A percentile compares a stretch with the other conserved stretches of the same genome.
Conservation (phyloP, 208 protist genomes). For the Leishmania turanica region DNA sequence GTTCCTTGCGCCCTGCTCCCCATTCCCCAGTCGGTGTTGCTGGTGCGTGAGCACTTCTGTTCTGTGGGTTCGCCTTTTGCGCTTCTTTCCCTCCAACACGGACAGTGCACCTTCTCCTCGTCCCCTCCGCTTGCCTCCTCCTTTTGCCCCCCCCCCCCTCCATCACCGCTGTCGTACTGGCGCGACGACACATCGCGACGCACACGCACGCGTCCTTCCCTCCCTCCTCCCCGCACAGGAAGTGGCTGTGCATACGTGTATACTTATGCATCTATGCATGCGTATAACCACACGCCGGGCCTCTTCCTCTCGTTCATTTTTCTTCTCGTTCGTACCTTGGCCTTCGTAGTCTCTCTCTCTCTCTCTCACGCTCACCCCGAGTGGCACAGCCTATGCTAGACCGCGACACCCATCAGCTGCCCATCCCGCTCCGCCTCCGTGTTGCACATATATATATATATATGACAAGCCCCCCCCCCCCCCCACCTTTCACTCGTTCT, state of each 20-base stretch:
- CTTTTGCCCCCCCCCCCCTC: background rate
- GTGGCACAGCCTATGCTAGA: background rate
- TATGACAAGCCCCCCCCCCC: no score
- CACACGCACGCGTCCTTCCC: background rate
- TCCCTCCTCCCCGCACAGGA: background rate
- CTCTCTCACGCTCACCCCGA: background rate
- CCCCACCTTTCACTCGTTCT: background rate
- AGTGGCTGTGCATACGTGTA: background rate
- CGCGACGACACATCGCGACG: background rate
- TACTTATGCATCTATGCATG: background rate
- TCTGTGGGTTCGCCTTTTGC: background rate
- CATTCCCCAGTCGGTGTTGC: no score
- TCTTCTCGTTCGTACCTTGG: background rate
- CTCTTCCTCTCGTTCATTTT: background rate
- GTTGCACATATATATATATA: background rate
- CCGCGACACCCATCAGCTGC: background rate
- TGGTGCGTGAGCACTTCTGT: no score
- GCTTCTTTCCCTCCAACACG: background rate
- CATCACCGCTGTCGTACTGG: background rate
- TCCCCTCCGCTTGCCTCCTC: background rate
- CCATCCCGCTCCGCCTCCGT: background rate
- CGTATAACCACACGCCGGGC: background rate
- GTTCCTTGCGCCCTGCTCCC: no score
- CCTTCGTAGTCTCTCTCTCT: background rate
- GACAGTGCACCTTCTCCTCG: background rate